Evolutionary conservation across 164 flowering plant genomes (phyloP).

Genomic region (Liquidambar formosana): DNA sequence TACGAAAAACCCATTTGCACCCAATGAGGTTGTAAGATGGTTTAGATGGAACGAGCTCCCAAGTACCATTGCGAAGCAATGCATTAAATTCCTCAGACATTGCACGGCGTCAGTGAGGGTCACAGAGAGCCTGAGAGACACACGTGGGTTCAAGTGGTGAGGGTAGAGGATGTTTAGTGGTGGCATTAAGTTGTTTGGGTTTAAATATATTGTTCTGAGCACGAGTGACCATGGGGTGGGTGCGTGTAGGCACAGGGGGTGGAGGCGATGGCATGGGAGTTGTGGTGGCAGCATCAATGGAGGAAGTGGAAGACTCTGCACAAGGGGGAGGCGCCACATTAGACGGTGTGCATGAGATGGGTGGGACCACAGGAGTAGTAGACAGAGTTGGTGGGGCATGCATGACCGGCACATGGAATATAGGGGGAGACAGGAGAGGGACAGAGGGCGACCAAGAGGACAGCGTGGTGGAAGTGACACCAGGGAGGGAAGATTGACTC

Average conservation of each 20-base stretch:
- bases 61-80: not conserved
- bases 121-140: not conserved
- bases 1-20: not conserved
- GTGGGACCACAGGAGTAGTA: too few relatives aligned
- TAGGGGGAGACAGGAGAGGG: too few relatives aligned
- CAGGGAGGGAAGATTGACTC: too few relatives aligned
- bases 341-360: too few relatives aligned
- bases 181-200: not conserved
- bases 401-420: too few relatives aligned
- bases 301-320: too few relatives aligned
- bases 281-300: too few relatives aligned
- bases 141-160: not conserved
- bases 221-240: not conserved
- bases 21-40: not conserved
- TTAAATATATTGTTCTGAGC: not conserved
- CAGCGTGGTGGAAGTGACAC: not conserved
- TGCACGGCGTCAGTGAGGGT: not conserved
- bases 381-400: too few relatives aligned
- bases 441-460: not conserved
- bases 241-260: not conserved
- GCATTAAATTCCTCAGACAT: constrained; percentile 8
- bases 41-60: not conserved
- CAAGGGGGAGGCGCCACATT: too few relatives aligned
- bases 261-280: too few relatives aligned
- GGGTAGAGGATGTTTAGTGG: constrained; percentile 3